Evolutionary conservation across 306 rosid genomes (phyloP).

Genomic region (Luffa acutangula): DNA sequence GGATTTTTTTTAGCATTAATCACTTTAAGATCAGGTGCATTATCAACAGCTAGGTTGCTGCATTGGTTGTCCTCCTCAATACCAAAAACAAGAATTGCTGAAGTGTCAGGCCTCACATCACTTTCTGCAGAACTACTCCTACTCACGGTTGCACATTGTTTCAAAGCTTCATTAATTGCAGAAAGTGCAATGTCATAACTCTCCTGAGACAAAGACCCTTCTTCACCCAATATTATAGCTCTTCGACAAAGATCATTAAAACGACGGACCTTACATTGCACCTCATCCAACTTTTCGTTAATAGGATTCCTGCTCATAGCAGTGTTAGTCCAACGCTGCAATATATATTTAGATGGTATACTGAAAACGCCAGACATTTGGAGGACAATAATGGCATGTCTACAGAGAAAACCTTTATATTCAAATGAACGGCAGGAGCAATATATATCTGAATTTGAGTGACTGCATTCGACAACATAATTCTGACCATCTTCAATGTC

Average conservation of each 20-base stretch:
- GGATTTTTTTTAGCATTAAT: not conserved
- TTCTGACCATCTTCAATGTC: conserved; percentile 17
- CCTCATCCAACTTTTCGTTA: conserved; percentile 13
- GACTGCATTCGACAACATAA: conserved; percentile 9
- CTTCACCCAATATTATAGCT: conserved; percentile 19
- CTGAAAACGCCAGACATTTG: conserved; percentile 19
- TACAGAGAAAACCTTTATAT: conserved; percentile 15
- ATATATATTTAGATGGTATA: conserved; percentile 13
- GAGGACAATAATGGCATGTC: conserved; percentile 13
- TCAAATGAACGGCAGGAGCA: conserved; percentile 16
- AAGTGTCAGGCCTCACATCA: conserved; percentile 10
- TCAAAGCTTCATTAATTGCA: conserved; percentile 13
- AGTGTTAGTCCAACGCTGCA: conserved; percentile 16
- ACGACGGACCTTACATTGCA: conserved; percentile 12
- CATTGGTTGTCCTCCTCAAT: conserved; percentile 12
- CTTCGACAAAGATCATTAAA: conserved; percentile 13
- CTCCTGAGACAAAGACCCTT: conserved; percentile 17
- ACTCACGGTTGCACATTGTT: conserved; percentile 12
- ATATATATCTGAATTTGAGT: conserved; percentile 8
- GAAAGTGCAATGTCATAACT: conserved; percentile 15
- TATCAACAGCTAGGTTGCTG: conserved; percentile 2
- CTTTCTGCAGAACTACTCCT: not conserved
- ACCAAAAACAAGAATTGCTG: not conserved
- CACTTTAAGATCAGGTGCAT: conserved; percentile 6
- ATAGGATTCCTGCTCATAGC: conserved; percentile 13